Evolutionary conservation across 306 rosid genomes (phyloP).

Genomic region (Purshia tridentata): DNA sequence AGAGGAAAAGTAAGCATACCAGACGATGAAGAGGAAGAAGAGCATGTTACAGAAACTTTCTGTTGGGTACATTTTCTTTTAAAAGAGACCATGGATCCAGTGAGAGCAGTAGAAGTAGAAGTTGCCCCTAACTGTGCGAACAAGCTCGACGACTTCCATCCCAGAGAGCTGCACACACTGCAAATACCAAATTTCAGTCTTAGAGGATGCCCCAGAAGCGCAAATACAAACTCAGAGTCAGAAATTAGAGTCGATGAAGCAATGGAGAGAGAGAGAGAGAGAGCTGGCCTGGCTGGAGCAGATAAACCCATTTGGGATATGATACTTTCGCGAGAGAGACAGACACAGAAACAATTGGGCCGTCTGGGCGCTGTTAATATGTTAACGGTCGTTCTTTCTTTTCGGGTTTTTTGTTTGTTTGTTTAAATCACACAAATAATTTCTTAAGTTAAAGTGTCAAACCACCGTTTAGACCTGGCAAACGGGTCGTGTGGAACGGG

Average conservation of each 20-base stretch:
- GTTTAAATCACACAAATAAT: too few species aligned
- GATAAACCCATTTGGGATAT: constrained; percentile 44
- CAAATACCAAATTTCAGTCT: constrained; percentile 21
- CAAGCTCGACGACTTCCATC: constrained; percentile 62
- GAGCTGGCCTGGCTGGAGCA: constrained; percentile 53
- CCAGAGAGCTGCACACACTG: constrained; percentile 51
- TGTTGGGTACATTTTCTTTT: constrained; percentile 24
- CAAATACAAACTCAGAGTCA: background rate
- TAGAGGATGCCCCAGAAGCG: background rate
- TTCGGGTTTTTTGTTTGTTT: too few species aligned
- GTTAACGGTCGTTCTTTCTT: too few species aligned
- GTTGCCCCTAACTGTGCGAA: constrained; percentile 35
- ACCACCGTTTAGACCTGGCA: too few species aligned
- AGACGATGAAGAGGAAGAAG: constrained; percentile 50
- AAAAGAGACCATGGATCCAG: constrained; percentile 29
- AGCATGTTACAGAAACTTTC: constrained; percentile 50
- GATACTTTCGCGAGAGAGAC: constrained; percentile 11
- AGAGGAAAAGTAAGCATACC: constrained; percentile 37
- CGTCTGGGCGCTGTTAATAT: too few species aligned
- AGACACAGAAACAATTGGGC: background rate
- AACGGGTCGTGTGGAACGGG: too few species aligned
- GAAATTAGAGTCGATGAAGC: constrained; percentile 11
- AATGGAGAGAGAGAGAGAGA: background rate
- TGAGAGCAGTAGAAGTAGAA: constrained; percentile 22
- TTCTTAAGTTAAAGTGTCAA: too few species aligned